Conservation (phyloP, 2,329 filamentous ascomycete species). For the Cercospora brassicicola region DNA sequence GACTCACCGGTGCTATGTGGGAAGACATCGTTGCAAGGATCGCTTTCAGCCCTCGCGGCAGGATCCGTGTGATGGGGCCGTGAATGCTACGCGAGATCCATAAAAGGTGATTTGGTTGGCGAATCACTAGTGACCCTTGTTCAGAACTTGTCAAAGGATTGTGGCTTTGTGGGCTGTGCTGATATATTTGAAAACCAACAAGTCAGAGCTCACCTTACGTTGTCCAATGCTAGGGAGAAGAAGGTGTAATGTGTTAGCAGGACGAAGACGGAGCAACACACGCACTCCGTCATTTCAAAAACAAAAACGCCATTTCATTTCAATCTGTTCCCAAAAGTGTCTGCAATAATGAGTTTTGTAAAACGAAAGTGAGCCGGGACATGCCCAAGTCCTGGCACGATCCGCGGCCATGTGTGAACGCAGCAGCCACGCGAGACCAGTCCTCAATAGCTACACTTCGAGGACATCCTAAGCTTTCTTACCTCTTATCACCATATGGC, state of each 20-base stretch:
- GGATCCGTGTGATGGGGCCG: neutral
- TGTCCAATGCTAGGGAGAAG: neutral
- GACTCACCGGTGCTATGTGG: neutral
- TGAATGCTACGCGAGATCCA: slow-evolving; percentile 2
- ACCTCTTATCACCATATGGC: neutral
- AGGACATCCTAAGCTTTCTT: neutral
- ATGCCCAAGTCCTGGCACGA: neutral
- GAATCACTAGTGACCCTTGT: neutral
- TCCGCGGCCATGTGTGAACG: neutral
- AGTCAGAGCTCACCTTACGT: neutral
- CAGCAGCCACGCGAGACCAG: neutral
- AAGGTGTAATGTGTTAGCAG: neutral
- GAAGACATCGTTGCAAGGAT: neutral
- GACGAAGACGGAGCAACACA: neutral
- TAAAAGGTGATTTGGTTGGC: neutral
- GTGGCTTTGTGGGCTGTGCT: slow-evolving; percentile 4
- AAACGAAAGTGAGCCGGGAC: neutral
- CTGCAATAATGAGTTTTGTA: slow-evolving; percentile 4
- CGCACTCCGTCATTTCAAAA: neutral
- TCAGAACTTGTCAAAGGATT: neutral
- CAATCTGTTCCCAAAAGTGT: neutral
- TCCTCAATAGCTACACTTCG: neutral
- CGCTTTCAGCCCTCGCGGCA: neutral
- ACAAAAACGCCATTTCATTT: slow-evolving; percentile 5
- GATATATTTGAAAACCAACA: neutral